phyloP scores from a whole-genome alignment of 2,329 filamentous ascomycete species.

The Phoma sp. region DNA sequence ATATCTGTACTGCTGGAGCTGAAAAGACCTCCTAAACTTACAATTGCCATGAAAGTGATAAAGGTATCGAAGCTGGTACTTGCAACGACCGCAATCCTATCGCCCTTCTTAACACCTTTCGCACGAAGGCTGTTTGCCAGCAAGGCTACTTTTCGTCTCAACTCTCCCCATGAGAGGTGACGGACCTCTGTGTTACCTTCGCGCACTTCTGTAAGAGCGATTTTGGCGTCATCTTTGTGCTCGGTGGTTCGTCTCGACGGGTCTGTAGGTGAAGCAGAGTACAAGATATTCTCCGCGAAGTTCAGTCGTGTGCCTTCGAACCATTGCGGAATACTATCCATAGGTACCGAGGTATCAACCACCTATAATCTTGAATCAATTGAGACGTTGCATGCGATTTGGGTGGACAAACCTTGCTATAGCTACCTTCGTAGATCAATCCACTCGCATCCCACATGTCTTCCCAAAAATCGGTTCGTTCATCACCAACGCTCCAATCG shows the following conservation, averaged over 20 bases:
- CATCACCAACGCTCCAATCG: constrained; percentile 66
- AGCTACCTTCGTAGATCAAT: constrained; percentile 41
- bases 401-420: constrained; percentile 26
- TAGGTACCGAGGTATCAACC: constrained; percentile 72
- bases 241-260: constrained; percentile 57
- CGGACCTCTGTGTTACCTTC: constrained; percentile 64
- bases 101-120: constrained; percentile 71
- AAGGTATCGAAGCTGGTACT: constrained; percentile 78
- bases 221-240: constrained; percentile 72
- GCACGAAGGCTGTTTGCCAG: constrained; percentile 71
- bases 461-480: constrained; percentile 57
- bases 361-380: constrained; percentile 40
- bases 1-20: constrained; percentile 82
- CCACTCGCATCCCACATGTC: constrained; percentile 39
- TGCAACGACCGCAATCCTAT: constrained; percentile 76
- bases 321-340: constrained; percentile 77
- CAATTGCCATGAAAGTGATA: constrained; percentile 71
- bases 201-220: constrained; percentile 75
- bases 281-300: constrained; percentile 82
- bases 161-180: constrained; percentile 70
- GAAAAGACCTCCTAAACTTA: constrained; percentile 76
- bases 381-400: neutral
- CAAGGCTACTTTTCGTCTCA: constrained; percentile 64
- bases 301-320: constrained; percentile 77
- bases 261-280: constrained; percentile 55